phyloP scores from a whole-genome alignment of 768 basidiomycete genomes.

The Rhizopogon roseolus region DNA sequence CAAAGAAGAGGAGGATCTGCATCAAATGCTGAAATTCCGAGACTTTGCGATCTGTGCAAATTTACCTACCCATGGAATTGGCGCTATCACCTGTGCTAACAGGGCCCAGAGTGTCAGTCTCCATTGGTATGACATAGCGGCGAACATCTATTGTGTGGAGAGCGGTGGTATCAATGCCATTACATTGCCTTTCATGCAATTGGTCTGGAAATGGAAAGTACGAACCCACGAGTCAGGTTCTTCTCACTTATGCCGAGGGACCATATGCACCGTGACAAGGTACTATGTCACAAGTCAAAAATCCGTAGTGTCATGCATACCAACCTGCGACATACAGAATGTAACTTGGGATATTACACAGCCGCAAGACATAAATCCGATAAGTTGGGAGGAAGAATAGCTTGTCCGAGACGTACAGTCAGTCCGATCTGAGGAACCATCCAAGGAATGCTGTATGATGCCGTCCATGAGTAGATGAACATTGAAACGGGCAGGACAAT shows the following conservation, averaged over 20 bases:
- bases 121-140: slow-evolving; percentile 43
- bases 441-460: slow-evolving; percentile 54
- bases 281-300: neutral
- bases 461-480: slow-evolving; percentile 71
- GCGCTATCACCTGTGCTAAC: slow-evolving; percentile 36
- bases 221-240: slow-evolving; percentile 36
- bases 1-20: slow-evolving; percentile 25
- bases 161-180: slow-evolving; percentile 43
- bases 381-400: slow-evolving; percentile 1
- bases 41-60: neutral
- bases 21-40: neutral
- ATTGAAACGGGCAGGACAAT: slow-evolving; percentile 51
- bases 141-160: slow-evolving; percentile 43
- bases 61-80: slow-evolving; percentile 38
- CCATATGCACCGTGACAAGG: slow-evolving; percentile 41
- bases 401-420: slow-evolving; percentile 9
- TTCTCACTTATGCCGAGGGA: slow-evolving; percentile 51
- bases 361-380: slow-evolving; percentile 28
- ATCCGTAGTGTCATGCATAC: slow-evolving; percentile 19
- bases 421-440: slow-evolving; percentile 31
- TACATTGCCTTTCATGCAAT: slow-evolving; percentile 25
- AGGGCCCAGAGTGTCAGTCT: slow-evolving; percentile 36
- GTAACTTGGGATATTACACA: slow-evolving; percentile 40
- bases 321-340: slow-evolving; percentile 49
- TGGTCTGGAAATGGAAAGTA: neutral